Percentiles rank a stretch among this genome's conserved stretches.
phyloP scores from a whole-genome alignment of 2,329 filamentous ascomycete species.

The Diaporthe citri region DNA sequence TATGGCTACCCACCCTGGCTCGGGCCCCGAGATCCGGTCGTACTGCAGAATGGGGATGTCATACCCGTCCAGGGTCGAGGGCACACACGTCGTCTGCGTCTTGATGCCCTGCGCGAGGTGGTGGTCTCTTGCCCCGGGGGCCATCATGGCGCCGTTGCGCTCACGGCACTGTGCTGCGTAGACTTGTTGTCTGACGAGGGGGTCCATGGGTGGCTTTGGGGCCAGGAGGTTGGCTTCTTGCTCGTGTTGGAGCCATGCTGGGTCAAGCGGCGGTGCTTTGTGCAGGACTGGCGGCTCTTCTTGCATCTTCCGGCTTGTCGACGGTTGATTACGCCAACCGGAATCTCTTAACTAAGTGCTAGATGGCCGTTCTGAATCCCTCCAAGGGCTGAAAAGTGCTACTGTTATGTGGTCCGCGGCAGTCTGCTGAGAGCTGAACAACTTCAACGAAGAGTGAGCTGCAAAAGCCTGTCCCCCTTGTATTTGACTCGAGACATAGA shows the following conservation, averaged over 20 bases:
- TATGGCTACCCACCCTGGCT: slow-evolving; percentile 49
- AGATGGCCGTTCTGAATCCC: background rate
- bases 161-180: slow-evolving; percentile 58
- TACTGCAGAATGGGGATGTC: slow-evolving; percentile 55
- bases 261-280: slow-evolving; percentile 54
- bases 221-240: slow-evolving; percentile 46
- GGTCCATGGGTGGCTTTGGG: slow-evolving; percentile 46
- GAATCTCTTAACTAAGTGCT: background rate
- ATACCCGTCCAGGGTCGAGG: slow-evolving; percentile 50
- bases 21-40: slow-evolving; percentile 41
- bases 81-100: slow-evolving; percentile 46
- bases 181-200: slow-evolving; percentile 52
- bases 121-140: slow-evolving; percentile 51
- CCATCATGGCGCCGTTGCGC: slow-evolving; percentile 52
- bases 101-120: slow-evolving; percentile 52
- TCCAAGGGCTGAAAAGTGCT: background rate
- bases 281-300: slow-evolving; percentile 46
- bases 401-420: no score
- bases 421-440: background rate
- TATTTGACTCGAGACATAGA: no score
- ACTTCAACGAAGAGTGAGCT: background rate
- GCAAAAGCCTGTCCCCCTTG: no score
- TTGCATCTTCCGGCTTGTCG: background rate
- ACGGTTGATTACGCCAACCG: background rate
- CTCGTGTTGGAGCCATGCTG: slow-evolving; percentile 57